Evolutionary conservation across 495 filamentous ascomycete genomes (phyloP), one percentile per base, ranked within the genome.

Genomic region (Annulohypoxylon maeteangense): DNA sequence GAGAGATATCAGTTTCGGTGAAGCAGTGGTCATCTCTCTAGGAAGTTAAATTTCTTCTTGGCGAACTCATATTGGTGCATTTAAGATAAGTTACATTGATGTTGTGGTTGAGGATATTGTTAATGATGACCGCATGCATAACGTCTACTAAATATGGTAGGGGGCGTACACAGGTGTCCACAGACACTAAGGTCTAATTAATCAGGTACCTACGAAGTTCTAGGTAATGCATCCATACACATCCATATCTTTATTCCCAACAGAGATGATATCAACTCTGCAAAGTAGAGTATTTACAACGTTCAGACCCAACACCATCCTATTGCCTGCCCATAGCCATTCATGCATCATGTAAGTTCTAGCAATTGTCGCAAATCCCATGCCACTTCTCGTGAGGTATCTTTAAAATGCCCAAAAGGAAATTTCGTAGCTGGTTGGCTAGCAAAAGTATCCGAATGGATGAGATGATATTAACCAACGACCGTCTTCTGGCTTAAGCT

Each of bases 401-500:
- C 36, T 55, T 59, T 4, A 56, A 32, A 18, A 44, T 2, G 23
- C 18, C 27, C 44, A 55, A 70, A 50, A 55, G 29, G 36, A 54
- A 25, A 40, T 50, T 54, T 61, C 23, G 48, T 62, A 57, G 40
- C 53, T 32, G 34, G 34, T 45, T 67, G 64, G 47, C 7, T 16
- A 59, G 55, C 23, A 29, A 27, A n/a, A 51, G 14, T 23, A 14
- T 25, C 22, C 22, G 12, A 29, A 29, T 6, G 47, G 22, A 16
- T 29, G 10, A 6, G 25, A 51, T 51, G 23, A 27, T 11, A n/a
- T 51, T 51, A 97, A 47, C 95, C 95, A 57, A 98, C 89, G 11
- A 98, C 94, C 76, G 89, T 90, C 84, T 94, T 95, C 87, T 93
- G 89, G 78, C 94, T 97, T 78, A 99, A 78, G 53, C 90, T 88